phyloP scores from a whole-genome alignment of 805 yeast species.

The Cyberlindnera mississippiensis region DNA sequence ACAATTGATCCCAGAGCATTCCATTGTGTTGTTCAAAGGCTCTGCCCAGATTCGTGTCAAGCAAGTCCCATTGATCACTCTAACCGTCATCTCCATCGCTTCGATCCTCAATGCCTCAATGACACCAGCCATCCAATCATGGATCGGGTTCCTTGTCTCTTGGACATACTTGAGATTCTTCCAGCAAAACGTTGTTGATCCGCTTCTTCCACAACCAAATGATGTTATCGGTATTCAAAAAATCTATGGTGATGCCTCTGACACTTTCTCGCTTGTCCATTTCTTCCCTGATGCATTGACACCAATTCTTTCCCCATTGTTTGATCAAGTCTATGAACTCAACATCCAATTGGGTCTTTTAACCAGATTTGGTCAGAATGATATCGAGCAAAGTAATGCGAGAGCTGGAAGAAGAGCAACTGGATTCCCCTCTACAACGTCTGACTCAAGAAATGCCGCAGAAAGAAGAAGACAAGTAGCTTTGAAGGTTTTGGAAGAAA shows the following conservation, averaged over 20 bases:
- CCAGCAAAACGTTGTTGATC: conserved; percentile 55
- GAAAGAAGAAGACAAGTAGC: conserved; percentile 79
- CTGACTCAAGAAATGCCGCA: conserved; percentile 50
- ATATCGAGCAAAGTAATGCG: conserved; percentile 68
- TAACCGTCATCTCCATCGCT: conserved; percentile 27
- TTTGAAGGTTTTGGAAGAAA: conserved; percentile 66
- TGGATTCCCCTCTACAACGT: conserved; percentile 8
- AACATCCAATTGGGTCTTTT: conserved; percentile 44
- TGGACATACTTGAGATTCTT: conserved; percentile 79
- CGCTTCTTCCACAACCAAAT: conserved; percentile 44
- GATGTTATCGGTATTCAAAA: conserved; percentile 29
- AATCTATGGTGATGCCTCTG: conserved; percentile 82
- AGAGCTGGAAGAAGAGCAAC: conserved; percentile 59
- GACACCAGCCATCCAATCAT: conserved; percentile 54
- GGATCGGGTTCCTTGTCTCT: conserved; percentile 57
- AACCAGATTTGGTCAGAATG: conserved; percentile 61
- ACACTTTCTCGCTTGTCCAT: conserved; percentile 76
- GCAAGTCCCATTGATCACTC: conserved; percentile 52
- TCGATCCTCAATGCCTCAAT: conserved; percentile 32
- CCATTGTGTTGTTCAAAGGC: conserved; percentile 46
- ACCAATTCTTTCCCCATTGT: conserved; percentile 48
- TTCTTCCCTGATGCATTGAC: conserved; percentile 72
- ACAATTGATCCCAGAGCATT: conserved; percentile 61
- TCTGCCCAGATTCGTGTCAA: conserved; percentile 51
- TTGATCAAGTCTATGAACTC: conserved; percentile 38